Evolutionary conservation across 2,329 filamentous ascomycete species (phyloP), one percentile per base, ranked within the genome.

Genomic region (Ophiostoma sp.): DNA sequence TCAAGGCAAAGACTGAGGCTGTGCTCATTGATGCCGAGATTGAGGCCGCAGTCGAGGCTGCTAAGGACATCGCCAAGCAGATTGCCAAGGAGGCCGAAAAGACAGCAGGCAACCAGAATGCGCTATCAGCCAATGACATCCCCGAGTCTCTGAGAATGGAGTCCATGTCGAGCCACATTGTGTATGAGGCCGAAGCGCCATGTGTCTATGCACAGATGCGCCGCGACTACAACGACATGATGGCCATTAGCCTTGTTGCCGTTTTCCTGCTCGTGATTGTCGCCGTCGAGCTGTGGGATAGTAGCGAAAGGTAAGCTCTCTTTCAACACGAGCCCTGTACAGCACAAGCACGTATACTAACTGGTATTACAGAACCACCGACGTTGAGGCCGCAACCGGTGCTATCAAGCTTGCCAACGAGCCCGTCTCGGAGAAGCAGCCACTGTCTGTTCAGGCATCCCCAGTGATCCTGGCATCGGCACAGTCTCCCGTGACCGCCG

Each of bases 241-340:
- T 76, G 70, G 74, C 78, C n/a, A 76, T 79, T 36, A 72, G 73
- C 66, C 70, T 79, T 33, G 75, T 76, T 0, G 68, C 75, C 13
- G 72, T 75, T 5, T 80, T 78, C 65, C 65, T 79, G 48, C 27
- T 76, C 33, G 73, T 76, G 8, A 75, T 79, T 33, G 72, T 79
- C 7, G 68, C 73, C 5, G 73, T 78, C 20, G 78, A 79, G 74
- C 73, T 75, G 10, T 77, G 72, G 73, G 72, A 72, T 4, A 67
- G 72, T 10, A 52, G 72, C 11, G 67, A 73, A 60, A 72, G 73
- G 77, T 79, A 41, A 60, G 35, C 27, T 39, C 27, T 31, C 17
- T 13, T 27, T 33, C 27, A 6, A 27, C n/a, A 27, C 2, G 27
- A 33, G 5, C 17, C 27, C 13, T 31, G 2, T 27, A 48, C 1